Conservation (phyloP, 2,329 filamentous ascomycete species). For the Elsinoe perseae region DNA sequence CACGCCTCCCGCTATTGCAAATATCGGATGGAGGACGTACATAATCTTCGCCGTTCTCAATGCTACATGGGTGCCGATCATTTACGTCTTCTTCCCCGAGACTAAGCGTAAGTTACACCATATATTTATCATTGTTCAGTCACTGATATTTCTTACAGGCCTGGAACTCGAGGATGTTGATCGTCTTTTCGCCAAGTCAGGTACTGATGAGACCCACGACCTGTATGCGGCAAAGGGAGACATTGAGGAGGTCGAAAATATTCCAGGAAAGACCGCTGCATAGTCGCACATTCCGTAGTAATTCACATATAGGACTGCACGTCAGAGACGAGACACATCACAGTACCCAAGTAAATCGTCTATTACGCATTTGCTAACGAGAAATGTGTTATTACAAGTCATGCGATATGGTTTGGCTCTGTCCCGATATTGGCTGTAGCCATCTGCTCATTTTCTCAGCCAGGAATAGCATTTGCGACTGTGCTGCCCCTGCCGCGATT, state of each 20-base stretch:
- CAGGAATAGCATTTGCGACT: too few relatives aligned
- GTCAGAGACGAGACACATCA: too few relatives aligned
- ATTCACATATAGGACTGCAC: too few relatives aligned
- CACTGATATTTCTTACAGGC: constrained; percentile 1
- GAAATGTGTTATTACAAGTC: too few relatives aligned
- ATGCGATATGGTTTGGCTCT: too few relatives aligned
- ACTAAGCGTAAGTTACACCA: constrained; percentile 12
- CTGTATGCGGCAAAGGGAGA: constrained; percentile 14
- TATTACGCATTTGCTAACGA: too few relatives aligned
- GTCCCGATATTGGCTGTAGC: too few relatives aligned
- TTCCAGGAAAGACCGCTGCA: background rate
- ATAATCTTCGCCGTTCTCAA: constrained; percentile 45
- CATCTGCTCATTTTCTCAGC: too few relatives aligned
- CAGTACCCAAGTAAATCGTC: too few relatives aligned
- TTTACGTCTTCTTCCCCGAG: constrained; percentile 31
- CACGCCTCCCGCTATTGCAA: constrained; percentile 52
- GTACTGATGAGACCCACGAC: constrained; percentile 8
- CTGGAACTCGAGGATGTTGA: constrained; percentile 19
- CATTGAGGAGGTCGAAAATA: constrained; percentile 14
- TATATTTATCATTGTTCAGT: background rate
- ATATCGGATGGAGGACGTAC: constrained; percentile 50
- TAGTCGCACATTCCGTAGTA: background rate
- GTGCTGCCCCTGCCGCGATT: background rate
- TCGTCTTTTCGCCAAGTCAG: constrained; percentile 16
- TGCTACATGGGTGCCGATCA: constrained; percentile 21